Evolutionary conservation across 108 stramenopile genomes (phyloP).

Genomic region (Asterionellopsis glacialis): DNA sequence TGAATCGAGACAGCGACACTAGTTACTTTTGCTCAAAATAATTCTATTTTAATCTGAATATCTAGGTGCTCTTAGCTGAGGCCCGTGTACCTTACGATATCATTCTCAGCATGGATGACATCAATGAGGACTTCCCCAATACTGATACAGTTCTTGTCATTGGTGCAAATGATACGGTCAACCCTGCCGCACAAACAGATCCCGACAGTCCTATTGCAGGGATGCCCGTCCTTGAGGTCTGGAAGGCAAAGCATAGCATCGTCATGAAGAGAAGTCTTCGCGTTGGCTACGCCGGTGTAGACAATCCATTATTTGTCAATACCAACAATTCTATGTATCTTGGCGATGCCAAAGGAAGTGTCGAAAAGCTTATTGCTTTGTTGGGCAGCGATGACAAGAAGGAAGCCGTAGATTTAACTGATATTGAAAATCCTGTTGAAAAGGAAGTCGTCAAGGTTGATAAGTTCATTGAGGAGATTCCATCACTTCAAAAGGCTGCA

Average conservation of each 20-base stretch:
- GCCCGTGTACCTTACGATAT: slow-evolving; percentile 82
- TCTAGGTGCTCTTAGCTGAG: slow-evolving; percentile 67
- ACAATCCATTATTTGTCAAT: slow-evolving; percentile 72
- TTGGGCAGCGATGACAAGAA: slow-evolving; percentile 10
- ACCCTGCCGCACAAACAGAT: slow-evolving; percentile 81
- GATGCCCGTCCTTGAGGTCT: slow-evolving; percentile 77
- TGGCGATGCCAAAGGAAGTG: slow-evolving; percentile 60
- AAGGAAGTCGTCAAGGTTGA: slow-evolving; percentile 17
- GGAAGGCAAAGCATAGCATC: slow-evolving; percentile 66
- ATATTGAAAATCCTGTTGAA: slow-evolving; percentile 8
- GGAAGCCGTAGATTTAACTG: slow-evolving; percentile 8
- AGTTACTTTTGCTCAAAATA: neutral
- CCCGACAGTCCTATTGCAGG: slow-evolving; percentile 65
- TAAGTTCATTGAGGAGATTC: slow-evolving; percentile 36
- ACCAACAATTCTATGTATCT: slow-evolving; percentile 78
- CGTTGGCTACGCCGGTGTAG: slow-evolving; percentile 85
- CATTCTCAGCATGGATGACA: slow-evolving; percentile 41
- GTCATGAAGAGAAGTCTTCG: slow-evolving; percentile 85
- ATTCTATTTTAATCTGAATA: neutral
- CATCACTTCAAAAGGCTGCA: slow-evolving; percentile 29
- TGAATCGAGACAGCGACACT: neutral
- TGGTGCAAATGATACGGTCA: slow-evolving; percentile 76
- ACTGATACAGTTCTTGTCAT: slow-evolving; percentile 51
- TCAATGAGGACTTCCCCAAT: slow-evolving; percentile 55
- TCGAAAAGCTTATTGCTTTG: slow-evolving; percentile 39